A percentile compares a stretch with the other conserved stretches of the same genome.
Evolutionary conservation across 331 rosid species (phyloP).

Genomic region (Prunus yedoensis): DNA sequence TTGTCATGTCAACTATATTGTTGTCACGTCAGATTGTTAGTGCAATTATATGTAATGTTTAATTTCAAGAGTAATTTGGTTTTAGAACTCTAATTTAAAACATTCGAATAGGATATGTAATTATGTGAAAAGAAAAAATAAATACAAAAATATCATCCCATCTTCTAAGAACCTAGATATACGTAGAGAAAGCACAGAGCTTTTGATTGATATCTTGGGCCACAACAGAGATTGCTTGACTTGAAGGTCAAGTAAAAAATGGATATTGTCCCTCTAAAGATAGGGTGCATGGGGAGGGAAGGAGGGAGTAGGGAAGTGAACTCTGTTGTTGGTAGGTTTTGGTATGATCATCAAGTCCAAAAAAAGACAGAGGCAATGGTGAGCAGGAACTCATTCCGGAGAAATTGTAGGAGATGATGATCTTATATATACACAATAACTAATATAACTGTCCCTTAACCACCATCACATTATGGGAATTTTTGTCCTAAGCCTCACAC

Average conservation of each 20-base stretch:
- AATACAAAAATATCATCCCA: not conserved
- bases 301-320: not conserved
- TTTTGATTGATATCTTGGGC: too few species aligned
- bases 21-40: too few species aligned
- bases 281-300: not conserved
- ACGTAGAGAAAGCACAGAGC: not conserved
- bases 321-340: not conserved
- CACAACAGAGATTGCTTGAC: not conserved
- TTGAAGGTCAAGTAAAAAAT: not conserved
- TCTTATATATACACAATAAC: not conserved
- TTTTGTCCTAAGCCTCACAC: too few species aligned
- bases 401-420: not conserved
- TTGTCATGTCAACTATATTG: too few species aligned
- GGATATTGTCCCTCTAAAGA: not conserved
- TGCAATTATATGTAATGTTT: too few species aligned
- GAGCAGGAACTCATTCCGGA: conserved; percentile 8
- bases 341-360: not conserved
- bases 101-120: too few species aligned
- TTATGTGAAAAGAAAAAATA: too few species aligned
- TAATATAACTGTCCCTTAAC: conserved; percentile 2
- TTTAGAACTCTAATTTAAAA: too few species aligned
- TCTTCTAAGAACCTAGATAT: not conserved
- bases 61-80: too few species aligned
- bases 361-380: not conserved
- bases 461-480: not conserved